A percentile compares a stretch with the other conserved stretches of the same genome.
Conservation (phyloP, 768 basidiomycete genomes). For the Pleurotus giganteus region DNA sequence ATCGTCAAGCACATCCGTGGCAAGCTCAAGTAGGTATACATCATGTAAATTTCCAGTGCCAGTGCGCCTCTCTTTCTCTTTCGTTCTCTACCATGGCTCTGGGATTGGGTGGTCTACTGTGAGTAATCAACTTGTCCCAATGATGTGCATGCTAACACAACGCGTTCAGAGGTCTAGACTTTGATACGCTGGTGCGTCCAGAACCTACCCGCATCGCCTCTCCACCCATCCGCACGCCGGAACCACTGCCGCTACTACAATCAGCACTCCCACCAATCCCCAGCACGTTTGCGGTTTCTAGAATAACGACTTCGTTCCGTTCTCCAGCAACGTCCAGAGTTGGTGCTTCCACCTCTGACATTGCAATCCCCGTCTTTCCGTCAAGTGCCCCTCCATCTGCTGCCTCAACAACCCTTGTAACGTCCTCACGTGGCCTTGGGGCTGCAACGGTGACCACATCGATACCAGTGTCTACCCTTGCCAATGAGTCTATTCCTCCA, state of each 20-base stretch:
- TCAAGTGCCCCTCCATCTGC: neutral
- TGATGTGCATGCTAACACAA: no score
- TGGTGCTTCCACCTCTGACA: neutral
- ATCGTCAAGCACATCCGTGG: neutral
- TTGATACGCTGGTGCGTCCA: neutral
- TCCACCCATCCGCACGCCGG: neutral
- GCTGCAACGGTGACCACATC: neutral
- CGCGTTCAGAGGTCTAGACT: neutral
- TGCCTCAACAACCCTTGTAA: neutral
- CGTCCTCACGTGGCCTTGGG: neutral
- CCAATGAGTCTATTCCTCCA: neutral
- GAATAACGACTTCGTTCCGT: neutral
- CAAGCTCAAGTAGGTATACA: neutral
- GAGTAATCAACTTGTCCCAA: neutral
- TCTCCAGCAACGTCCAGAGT: neutral
- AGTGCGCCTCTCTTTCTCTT: neutral
- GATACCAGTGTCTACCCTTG: neutral
- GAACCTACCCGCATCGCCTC: neutral
- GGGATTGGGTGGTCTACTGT: neutral
- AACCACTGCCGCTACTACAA: neutral
- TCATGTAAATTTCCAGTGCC: neutral
- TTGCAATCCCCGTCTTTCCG: neutral
- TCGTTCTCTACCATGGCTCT: neutral
- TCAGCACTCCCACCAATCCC: neutral
- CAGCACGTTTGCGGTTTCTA: neutral